These are phyloP conservation scores for Spathaspora hagerdaliae DNA, from an alignment of 805 yeast species.

Conservation along the genomic window DNA sequence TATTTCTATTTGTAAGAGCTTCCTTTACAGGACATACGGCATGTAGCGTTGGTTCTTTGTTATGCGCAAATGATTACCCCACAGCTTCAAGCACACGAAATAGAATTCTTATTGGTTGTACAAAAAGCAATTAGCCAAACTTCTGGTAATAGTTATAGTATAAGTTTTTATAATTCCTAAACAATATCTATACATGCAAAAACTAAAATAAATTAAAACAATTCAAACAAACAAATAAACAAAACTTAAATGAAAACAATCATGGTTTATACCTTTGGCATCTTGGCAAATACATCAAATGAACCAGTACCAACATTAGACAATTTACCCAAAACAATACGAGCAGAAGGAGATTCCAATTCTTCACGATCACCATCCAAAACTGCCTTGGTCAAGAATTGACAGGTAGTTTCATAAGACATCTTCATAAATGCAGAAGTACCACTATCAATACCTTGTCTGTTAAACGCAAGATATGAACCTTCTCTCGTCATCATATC, in stretches of 20 bases:
- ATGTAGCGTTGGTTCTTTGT: too few relatives aligned
- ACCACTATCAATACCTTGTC: slow-evolving; percentile 96
- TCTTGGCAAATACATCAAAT: slow-evolving; percentile 68
- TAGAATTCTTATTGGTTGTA: too few relatives aligned
- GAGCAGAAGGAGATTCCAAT: slow-evolving; percentile 87
- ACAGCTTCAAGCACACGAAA: too few relatives aligned
- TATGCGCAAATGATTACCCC: too few relatives aligned
- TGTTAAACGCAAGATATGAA: slow-evolving; percentile 89
- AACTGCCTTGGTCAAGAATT: slow-evolving; percentile 94
- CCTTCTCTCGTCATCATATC: slow-evolving; percentile 99
- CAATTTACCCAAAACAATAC: slow-evolving; percentile 88
- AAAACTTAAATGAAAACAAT: neutral
- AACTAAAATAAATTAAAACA: neutral
- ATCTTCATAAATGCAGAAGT: slow-evolving; percentile 97
- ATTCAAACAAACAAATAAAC: neutral
- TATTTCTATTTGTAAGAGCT: too few relatives aligned
- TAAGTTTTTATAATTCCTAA: neutral
- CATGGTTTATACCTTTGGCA: slow-evolving; percentile 25
- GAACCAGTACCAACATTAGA: slow-evolving; percentile 94
- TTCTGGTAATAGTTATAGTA: too few relatives aligned
- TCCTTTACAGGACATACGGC: too few relatives aligned
- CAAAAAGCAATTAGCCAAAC: too few relatives aligned
- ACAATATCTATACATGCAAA: neutral
- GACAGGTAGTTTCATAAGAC: slow-evolving; percentile 98
- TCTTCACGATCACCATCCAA: slow-evolving; percentile 87